Conservation (phyloP, 306 rosid species). For the Fragaria ananassa region DNA sequence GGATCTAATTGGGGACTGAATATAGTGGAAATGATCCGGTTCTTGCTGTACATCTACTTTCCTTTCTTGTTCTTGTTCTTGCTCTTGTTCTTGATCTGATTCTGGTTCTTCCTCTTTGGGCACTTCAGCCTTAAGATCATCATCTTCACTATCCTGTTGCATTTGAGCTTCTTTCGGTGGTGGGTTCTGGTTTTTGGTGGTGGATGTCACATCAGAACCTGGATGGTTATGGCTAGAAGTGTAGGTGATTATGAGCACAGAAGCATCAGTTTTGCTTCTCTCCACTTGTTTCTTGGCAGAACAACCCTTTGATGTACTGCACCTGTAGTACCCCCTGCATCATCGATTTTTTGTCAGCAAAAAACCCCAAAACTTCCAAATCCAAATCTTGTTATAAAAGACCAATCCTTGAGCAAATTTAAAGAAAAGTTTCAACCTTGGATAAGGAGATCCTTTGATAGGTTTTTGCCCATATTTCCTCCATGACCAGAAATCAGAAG, state of each 20-base stretch:
- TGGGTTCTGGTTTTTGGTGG: conserved; percentile 27
- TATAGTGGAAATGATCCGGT: conserved; percentile 43
- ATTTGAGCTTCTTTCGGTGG: conserved; percentile 29
- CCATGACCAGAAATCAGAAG: conserved; percentile 96
- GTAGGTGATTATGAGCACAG: conserved; percentile 78
- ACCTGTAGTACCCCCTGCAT: conserved; percentile 77
- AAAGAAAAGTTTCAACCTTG: conserved; percentile 46
- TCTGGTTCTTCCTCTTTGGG: conserved; percentile 33
- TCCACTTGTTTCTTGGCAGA: conserved; percentile 95
- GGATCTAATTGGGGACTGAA: conserved; percentile 43
- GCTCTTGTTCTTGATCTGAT: conserved; percentile 9
- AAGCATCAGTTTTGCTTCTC: conserved; percentile 82
- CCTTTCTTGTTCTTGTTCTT: conserved; percentile 15
- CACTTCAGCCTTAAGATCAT: conserved; percentile 4
- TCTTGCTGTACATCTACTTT: conserved; percentile 18
- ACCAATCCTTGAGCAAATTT: not conserved
- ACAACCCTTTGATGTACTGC: conserved; percentile 89
- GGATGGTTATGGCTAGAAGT: conserved; percentile 81
- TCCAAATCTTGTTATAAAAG: not conserved
- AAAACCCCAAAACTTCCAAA: not conserved
- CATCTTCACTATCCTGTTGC: conserved; percentile 25
- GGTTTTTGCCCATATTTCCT: conserved; percentile 98
- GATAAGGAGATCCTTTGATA: conserved; percentile 91
- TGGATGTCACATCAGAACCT: conserved; percentile 38
- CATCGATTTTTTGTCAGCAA: not conserved